phyloP scores from a whole-genome alignment of 768 basidiomycete genomes.

The Megacollybia marginata region DNA sequence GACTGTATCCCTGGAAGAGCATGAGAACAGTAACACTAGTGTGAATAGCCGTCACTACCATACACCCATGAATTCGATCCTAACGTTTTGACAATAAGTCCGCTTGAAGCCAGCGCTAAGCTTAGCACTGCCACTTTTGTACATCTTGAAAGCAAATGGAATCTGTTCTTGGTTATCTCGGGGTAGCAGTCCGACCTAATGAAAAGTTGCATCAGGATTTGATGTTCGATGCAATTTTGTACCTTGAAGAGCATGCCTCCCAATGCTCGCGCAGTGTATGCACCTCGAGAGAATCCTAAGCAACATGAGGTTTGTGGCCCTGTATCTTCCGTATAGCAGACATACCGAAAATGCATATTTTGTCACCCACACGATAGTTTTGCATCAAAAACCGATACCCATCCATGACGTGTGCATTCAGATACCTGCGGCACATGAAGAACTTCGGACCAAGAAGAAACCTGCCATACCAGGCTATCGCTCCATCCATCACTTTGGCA shows the following conservation, averaged over 20 bases:
- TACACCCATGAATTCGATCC: constrained; percentile 74
- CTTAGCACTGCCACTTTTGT: constrained; percentile 40
- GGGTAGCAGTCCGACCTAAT: constrained; percentile 61
- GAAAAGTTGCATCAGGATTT: too few species aligned
- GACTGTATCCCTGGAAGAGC: constrained; percentile 61
- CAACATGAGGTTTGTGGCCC: background rate
- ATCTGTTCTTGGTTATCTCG: constrained; percentile 64
- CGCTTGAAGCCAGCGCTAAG: constrained; percentile 64
- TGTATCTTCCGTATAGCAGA: background rate
- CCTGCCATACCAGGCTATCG: constrained; percentile 55
- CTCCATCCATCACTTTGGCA: constrained; percentile 59
- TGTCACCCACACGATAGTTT: constrained; percentile 67
- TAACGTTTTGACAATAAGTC: constrained; percentile 59
- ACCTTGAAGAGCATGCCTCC: constrained; percentile 66
- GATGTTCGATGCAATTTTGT: too few species aligned
- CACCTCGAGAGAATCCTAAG: constrained; percentile 14
- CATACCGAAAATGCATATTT: constrained; percentile 42
- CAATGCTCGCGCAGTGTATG: constrained; percentile 64
- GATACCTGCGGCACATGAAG: constrained; percentile 43
- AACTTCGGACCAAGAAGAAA: constrained; percentile 35
- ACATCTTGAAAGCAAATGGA: constrained; percentile 70
- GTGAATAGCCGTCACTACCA: constrained; percentile 38
- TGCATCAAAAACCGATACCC: constrained; percentile 79
- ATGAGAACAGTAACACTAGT: too few species aligned
- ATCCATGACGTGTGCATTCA: constrained; percentile 45